Evolutionary conservation across 2,329 filamentous ascomycete species (phyloP).

Genomic region (Dactylellina leptospora): DNA sequence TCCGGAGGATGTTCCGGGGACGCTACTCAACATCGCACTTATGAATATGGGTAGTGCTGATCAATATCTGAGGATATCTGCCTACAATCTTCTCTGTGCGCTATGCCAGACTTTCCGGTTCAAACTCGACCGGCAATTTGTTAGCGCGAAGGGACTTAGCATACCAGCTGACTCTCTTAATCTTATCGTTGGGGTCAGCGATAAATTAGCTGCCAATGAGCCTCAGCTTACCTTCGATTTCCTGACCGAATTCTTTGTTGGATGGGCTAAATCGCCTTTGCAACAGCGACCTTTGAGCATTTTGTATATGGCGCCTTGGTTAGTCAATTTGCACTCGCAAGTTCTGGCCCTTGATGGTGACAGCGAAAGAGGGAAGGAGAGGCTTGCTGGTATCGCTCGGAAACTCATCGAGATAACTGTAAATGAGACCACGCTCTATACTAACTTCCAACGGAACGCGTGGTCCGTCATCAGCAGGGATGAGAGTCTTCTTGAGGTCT

Average conservation of each 20-base stretch:
- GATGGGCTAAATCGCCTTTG: conserved; percentile 74
- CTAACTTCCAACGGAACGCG: conserved; percentile 71
- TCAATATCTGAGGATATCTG: conserved; percentile 69
- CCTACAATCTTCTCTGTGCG: conserved; percentile 74
- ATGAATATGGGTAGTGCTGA: conserved; percentile 73
- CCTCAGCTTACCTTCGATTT: conserved; percentile 75
- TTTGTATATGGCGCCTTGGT: conserved; percentile 76
- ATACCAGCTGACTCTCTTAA: conserved; percentile 71
- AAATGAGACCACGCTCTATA: conserved; percentile 68
- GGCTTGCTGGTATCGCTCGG: conserved; percentile 70
- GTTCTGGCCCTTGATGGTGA: conserved; percentile 69
- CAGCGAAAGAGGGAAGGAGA: conserved; percentile 73
- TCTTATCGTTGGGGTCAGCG: conserved; percentile 73
- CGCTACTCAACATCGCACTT: conserved; percentile 72
- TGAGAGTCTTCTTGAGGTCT: conserved; percentile 72
- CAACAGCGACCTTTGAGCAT: conserved; percentile 73
- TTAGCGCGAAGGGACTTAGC: conserved; percentile 69
- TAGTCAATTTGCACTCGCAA: conserved; percentile 69
- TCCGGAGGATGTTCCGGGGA: conserved; percentile 75
- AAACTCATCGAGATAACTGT: conserved; percentile 74
- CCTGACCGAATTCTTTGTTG: conserved; percentile 76
- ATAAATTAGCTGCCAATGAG: conserved; percentile 70
- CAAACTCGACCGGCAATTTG: conserved; percentile 68
- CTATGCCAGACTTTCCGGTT: conserved; percentile 75
- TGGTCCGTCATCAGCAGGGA: conserved; percentile 73